phyloP scores from a whole-genome alignment of 371 early-diverging fungal species.

The Mortierella sp. region DNA sequence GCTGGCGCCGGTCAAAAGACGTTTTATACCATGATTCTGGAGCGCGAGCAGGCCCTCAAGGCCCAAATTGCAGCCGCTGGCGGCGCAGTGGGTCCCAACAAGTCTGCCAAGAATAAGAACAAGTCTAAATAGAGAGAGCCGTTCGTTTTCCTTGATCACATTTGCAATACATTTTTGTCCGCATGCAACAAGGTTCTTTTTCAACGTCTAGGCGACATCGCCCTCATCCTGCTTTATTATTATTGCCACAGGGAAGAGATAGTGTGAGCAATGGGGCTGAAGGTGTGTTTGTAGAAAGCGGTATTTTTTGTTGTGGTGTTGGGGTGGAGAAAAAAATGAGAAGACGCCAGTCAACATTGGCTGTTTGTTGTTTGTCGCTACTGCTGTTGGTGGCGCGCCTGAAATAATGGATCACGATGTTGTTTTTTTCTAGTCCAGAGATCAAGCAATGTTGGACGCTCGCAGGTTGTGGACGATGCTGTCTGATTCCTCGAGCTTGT shows the following conservation, averaged over 20 bases:
- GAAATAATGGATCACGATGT: not conserved
- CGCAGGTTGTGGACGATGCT: slow-evolving; percentile 54
- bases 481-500: slow-evolving; percentile 58
- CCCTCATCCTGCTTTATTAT: slow-evolving; percentile 12
- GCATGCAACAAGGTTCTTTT: not conserved
- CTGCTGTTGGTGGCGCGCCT: not conserved
- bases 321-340: not conserved
- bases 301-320: not conserved
- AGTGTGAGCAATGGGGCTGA: not conserved
- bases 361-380: too few relatives aligned
- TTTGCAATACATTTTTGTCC: not conserved
- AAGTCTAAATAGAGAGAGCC: not conserved
- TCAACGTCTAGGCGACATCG: slow-evolving; percentile 7
- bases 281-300: not conserved
- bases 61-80: slow-evolving; percentile 9
- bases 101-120: not conserved
- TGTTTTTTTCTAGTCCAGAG: not conserved
- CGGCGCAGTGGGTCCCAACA: not conserved
- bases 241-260: not conserved
- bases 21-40: slow-evolving; percentile 42
- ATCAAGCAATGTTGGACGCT: slow-evolving; percentile 58
- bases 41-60: slow-evolving; percentile 46
- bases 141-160: not conserved
- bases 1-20: slow-evolving; percentile 29
- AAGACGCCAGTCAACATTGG: not conserved